phyloP scores from a whole-genome alignment of 2,329 filamentous ascomycete genomes.

The Mollisia scopiformis region DNA sequence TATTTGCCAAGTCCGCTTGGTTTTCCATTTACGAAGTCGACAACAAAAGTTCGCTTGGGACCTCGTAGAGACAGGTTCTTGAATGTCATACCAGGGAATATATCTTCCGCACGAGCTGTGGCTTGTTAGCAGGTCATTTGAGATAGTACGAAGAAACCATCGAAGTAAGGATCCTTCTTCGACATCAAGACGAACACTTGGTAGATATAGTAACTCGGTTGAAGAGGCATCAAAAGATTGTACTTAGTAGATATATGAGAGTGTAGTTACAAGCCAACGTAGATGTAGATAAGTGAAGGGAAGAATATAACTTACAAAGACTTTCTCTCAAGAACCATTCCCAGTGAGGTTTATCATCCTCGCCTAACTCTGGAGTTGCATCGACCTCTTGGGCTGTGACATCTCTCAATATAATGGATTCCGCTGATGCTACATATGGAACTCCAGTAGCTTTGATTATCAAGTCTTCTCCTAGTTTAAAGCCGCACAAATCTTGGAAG shows the following conservation, averaged over 20 bases:
- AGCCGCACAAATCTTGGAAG: conserved; percentile 71
- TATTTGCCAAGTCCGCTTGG: conserved; percentile 43
- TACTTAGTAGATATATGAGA: too few species aligned
- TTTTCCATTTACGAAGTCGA: conserved; percentile 55
- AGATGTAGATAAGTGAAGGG: background rate
- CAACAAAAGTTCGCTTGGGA: conserved; percentile 62
- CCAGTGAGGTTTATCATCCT: conserved; percentile 46
- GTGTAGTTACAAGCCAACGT: too few species aligned
- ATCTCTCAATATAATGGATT: conserved; percentile 63
- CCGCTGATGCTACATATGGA: conserved; percentile 51
- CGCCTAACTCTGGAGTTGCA: conserved; percentile 32
- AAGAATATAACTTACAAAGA: conserved; percentile 36
- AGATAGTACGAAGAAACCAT: background rate
- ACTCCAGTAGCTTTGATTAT: conserved; percentile 56
- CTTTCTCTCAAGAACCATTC: conserved; percentile 49
- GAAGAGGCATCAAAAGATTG: too few species aligned
- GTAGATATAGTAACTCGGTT: too few species aligned
- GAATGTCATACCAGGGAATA: conserved; percentile 72
- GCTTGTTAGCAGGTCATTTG: conserved; percentile 19
- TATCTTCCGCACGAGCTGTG: conserved; percentile 64
- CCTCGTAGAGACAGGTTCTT: conserved; percentile 62
- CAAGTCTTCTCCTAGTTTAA: conserved; percentile 74
- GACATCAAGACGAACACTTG: too few species aligned
- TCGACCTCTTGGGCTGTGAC: conserved; percentile 45
- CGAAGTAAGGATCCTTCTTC: too few species aligned